Base-by-base conservation (phyloP, 495 filamentous ascomycete genomes). In the Lepidopterella palustris region DNA sequence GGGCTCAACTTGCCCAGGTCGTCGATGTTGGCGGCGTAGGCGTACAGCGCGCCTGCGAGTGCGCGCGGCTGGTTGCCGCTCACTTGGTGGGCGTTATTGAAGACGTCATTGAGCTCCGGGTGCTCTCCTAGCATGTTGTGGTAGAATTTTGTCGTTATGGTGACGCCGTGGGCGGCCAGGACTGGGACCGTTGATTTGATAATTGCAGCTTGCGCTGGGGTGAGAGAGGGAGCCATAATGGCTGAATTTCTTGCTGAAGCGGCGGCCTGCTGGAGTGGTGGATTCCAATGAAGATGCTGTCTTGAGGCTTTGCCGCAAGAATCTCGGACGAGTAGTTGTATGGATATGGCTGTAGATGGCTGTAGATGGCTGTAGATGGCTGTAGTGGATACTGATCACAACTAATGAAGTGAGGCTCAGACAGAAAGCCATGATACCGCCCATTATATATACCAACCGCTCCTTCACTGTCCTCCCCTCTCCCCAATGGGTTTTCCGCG, bases 1-100 rank as follows among this genome's bases (percentile, higher is more conserved):
- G 79, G 76, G 31, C 70, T 60, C 4, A 91, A 77, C 25, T 78
- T 81, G 54, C 74, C 76, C 5, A 88, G 79, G 72, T 88, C 78
- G 71, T 89, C 87, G 68, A 89, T 86, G 69, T 89, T 77, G 21
- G 77, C 76, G 56, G 87, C 87, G 61, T 89, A 89, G 29, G 83
- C 84, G 64, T 84, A 82, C 31, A 91, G 78, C 11, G 86, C 78
- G 53, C 71, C 75, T 39, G 87, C 86, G 6, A 91, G 77, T 11
- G 87, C 86, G 18, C 73, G 75, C 3, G 84, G 76, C 62, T 91
- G 87, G 52, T 80, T 79, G 48, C 85, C 83, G 25, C 78, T 85
- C 49, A 68, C 63, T 68, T 89, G 85, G 70, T 86, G 84, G 27
- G 84, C 74, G 51, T 74, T 74, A 74, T 82, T 88, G 78, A 90